Evolutionary conservation across 225 moss, liverwort and hornwort genomes (phyloP).

Genomic region (Rhytidiadelphus loreus): DNA sequence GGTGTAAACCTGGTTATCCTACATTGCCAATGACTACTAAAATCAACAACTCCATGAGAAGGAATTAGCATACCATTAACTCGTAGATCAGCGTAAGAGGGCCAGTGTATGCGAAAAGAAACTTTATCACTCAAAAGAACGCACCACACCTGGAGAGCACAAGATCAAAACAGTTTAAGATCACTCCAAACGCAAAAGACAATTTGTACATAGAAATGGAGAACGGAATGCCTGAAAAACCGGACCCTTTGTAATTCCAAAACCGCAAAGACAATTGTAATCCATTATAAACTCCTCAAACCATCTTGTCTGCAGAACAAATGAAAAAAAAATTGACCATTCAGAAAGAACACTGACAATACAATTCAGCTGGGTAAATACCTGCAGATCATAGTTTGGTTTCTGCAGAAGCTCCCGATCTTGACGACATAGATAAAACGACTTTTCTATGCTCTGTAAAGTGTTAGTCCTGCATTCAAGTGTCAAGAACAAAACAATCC

Average conservation of each 20-base stretch:
- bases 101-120: constrained; percentile 97
- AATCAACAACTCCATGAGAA: not conserved
- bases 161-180: not conserved
- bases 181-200: not conserved
- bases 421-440: constrained; percentile 28
- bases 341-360: not conserved
- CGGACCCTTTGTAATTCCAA: not conserved
- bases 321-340: not conserved
- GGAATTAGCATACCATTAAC: constrained; percentile 59
- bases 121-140: constrained; percentile 96
- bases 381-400: constrained; percentile 47
- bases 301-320: not conserved
- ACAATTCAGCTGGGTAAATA: not conserved
- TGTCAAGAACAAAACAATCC: not conserved
- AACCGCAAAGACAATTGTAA: not conserved
- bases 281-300: not conserved
- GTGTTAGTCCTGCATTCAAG: constrained; percentile 28
- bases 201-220: not conserved
- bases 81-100: constrained; percentile 74
- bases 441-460: constrained; percentile 44
- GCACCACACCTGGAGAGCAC: constrained; percentile 83
- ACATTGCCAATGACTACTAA: not conserved
- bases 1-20: not conserved
- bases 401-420: constrained; percentile 49
- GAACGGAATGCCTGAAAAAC: not conserved